Evolutionary conservation across 805 yeast species (phyloP).

Genomic region (Tetrapisispora iriomotensis): DNA sequence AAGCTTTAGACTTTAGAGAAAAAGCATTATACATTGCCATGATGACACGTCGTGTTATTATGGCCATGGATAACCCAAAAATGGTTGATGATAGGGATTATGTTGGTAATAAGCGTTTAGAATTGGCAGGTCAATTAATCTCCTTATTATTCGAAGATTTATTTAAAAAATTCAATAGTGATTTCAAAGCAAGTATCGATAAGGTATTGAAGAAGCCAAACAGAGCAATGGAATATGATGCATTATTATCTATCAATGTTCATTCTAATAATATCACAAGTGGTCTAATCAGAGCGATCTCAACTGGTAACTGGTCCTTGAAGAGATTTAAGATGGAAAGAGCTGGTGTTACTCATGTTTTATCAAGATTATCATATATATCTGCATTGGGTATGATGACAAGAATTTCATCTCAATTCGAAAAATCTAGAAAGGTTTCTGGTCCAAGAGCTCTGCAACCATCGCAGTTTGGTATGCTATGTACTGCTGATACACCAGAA

Average conservation of each 20-base stretch:
- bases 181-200: slow-evolving; percentile 89
- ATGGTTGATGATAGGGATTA: slow-evolving; percentile 98
- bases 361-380: slow-evolving; percentile 83
- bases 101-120: slow-evolving; percentile 95
- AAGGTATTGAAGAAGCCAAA: slow-evolving; percentile 89
- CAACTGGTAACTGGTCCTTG: slow-evolving; percentile 98
- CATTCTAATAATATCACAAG: slow-evolving; percentile 89
- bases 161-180: slow-evolving; percentile 91
- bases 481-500: slow-evolving; percentile 98
- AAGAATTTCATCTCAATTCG: slow-evolving; percentile 96
- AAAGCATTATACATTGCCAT: slow-evolving; percentile 90
- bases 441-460: slow-evolving; percentile 99
- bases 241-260: slow-evolving; percentile 76
- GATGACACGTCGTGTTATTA: slow-evolving; percentile 92
- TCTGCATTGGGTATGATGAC: slow-evolving; percentile 99
- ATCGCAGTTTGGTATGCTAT: slow-evolving; percentile 97
- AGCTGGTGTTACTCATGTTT: slow-evolving; percentile 97
- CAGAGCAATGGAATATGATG: slow-evolving; percentile 91
- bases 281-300: slow-evolving; percentile 91
- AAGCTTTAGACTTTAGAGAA: slow-evolving; percentile 78
- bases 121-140: slow-evolving; percentile 95
- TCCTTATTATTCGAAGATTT: slow-evolving; percentile 91
- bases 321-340: slow-evolving; percentile 99
- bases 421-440: slow-evolving; percentile 92
- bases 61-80: slow-evolving; percentile 89